These are phyloP conservation scores for Beauveria australis DNA, from an alignment of 2,329 filamentous ascomycete species.

Conservation along the genomic window DNA sequence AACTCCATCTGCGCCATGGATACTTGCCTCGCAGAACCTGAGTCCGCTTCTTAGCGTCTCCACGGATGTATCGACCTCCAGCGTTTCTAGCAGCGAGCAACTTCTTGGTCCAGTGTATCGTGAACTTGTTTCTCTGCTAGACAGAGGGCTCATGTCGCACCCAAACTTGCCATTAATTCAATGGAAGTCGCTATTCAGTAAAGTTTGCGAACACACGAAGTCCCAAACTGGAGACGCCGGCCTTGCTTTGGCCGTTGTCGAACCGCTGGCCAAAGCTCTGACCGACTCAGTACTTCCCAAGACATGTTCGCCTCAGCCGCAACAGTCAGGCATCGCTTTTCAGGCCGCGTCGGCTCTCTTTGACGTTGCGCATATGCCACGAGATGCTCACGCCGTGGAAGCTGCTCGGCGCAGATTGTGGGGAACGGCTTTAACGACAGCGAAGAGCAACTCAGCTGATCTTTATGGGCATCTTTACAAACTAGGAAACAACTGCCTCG, in stretches of 20 bases:
- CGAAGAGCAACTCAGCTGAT: slow-evolving; percentile 42
- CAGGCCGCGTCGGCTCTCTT: slow-evolving; percentile 34
- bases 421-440: slow-evolving; percentile 28
- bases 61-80: slow-evolving; percentile 15
- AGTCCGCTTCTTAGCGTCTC: slow-evolving; percentile 31
- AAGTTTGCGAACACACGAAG: slow-evolving; percentile 47
- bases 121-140: slow-evolving; percentile 58
- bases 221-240: slow-evolving; percentile 60
- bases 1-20: slow-evolving; percentile 43
- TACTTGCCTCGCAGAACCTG: slow-evolving; percentile 40
- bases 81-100: slow-evolving; percentile 25
- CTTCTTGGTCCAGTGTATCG: slow-evolving; percentile 61
- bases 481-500: slow-evolving; percentile 45
- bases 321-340: not conserved
- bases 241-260: slow-evolving; percentile 57
- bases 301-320: not conserved
- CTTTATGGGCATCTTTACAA: slow-evolving; percentile 61
- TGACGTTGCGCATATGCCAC: slow-evolving; percentile 43
- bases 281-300: slow-evolving; percentile 26
- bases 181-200: slow-evolving; percentile 49
- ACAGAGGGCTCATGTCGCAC: slow-evolving; percentile 46
- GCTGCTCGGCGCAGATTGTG: slow-evolving; percentile 58
- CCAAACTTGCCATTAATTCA: slow-evolving; percentile 37
- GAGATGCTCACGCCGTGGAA: slow-evolving; percentile 56
- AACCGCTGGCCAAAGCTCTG: slow-evolving; percentile 57